Evolutionary conservation across 305 asterid species (phyloP), one percentile per base, ranked within the genome.

Genomic region (Lippia alba): DNA sequence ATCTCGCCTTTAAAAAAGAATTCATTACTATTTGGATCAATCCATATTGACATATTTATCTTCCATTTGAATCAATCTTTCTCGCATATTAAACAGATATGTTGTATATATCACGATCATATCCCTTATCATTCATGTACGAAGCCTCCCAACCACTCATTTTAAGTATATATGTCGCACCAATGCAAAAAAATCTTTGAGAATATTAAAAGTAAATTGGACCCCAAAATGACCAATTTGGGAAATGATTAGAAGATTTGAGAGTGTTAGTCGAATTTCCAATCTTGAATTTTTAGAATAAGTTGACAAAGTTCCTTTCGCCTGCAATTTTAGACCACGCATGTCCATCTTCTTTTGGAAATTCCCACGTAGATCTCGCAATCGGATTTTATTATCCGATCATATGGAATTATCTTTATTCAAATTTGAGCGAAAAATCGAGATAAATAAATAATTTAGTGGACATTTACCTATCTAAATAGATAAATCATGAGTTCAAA

Each of bases 191-290:
- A 18, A 55, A 17, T 55, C 36, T 33, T 7, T 8, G 19, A 19
- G 60, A 55, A 55, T 55, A 19, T 55, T 55, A 10, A 19, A 55
- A 55, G 60, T 12, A 9, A 54, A 14, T 19, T 54, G 59, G 59
- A 10, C 10, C 33, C 59, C 9, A 16, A 20, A 18, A 55, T 20
- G 36, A 8, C 60, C 60, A 55, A 11, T 18, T 55, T 55, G 60
- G 60, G 60, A 55, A 55, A 19, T 55, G 15, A 19, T 10, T 55
- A 19, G 36, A 12, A n/a, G 54, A n/a, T 14, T 49, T 49, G 55
- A 49, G 18, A 49, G 7, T 50, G 17, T 50, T 50, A 17, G 32
- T 53, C 32, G 12, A 10, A 53, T n/a, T 7, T n/a, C 3, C 30
- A 17, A 53, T 53, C 11, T 50, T 50, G 20, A 50, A 50, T 50